Conservation (phyloP, 2,329 filamentous ascomycete species). For the Sporothrix brasiliensis region DNA sequence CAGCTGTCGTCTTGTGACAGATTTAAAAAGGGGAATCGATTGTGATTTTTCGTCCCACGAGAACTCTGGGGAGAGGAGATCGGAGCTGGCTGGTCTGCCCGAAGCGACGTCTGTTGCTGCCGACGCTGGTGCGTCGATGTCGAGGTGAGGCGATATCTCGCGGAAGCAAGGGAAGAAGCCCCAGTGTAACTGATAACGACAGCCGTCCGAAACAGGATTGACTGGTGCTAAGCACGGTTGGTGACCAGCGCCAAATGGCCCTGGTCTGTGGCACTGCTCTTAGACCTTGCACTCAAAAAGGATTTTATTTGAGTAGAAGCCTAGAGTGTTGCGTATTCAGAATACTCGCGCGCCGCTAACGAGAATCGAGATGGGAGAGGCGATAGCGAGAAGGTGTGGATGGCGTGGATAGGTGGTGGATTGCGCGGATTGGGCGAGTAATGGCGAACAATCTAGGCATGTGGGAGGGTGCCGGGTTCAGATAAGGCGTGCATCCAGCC, state of each 20-base stretch:
- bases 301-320: too few relatives aligned
- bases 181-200: conserved; percentile 23
- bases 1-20: neutral
- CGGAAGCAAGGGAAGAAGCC: neutral
- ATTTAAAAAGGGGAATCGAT: neutral
- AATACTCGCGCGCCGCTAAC: conserved; percentile 29
- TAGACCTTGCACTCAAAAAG: neutral
- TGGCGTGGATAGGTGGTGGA: conserved; percentile 11
- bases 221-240: neutral
- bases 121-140: neutral
- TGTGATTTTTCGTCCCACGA: conserved; percentile 21
- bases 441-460: conserved; percentile 28
- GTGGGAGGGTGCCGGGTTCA: conserved; percentile 25
- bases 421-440: conserved; percentile 33
- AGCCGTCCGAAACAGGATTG: conserved; percentile 5
- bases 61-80: conserved; percentile 7
- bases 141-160: conserved; percentile 22
- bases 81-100: neutral
- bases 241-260: conserved; percentile 6
- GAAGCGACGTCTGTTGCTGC: neutral
- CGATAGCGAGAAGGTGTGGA: conserved; percentile 29
- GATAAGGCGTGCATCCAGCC: conserved; percentile 27
- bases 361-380: conserved; percentile 25
- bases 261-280: conserved; percentile 20
- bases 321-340: neutral